These are phyloP conservation scores for Hordeum marinum DNA, from an alignment of 176 grass and related monocot species.

Conservation along the genomic window DNA sequence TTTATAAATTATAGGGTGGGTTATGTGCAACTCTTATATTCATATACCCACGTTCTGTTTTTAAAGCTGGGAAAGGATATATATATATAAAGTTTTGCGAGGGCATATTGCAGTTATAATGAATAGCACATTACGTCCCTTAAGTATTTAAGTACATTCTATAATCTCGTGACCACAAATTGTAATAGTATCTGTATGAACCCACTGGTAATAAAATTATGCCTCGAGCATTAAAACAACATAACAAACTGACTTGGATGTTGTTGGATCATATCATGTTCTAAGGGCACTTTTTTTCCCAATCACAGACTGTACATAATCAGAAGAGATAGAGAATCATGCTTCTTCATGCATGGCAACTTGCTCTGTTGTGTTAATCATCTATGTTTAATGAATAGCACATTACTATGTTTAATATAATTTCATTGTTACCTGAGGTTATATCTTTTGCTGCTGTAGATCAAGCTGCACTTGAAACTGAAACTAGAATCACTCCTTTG, in stretches of 20 bases:
- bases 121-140: not conserved
- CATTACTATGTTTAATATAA: not conserved
- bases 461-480: constrained; percentile 92
- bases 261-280: constrained; percentile 11
- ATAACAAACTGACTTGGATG: not conserved
- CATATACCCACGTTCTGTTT: not conserved
- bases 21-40: not conserved
- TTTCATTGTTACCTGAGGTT: constrained; percentile 25
- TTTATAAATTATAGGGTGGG: not conserved
- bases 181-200: not conserved
- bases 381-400: not conserved
- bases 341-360: not conserved
- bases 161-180: not conserved
- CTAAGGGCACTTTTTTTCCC: not conserved
- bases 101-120: not conserved
- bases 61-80: not conserved
- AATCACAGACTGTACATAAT: not conserved
- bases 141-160: not conserved
- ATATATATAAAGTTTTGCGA: not conserved
- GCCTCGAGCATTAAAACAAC: not conserved
- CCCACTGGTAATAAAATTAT: not conserved
- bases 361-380: not conserved
- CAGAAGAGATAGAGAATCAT: not conserved
- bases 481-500: constrained; percentile 85
- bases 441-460: constrained; percentile 45